Conservation (phyloP, 768 basidiomycete genomes). For the Tulasnella sp. region DNA sequence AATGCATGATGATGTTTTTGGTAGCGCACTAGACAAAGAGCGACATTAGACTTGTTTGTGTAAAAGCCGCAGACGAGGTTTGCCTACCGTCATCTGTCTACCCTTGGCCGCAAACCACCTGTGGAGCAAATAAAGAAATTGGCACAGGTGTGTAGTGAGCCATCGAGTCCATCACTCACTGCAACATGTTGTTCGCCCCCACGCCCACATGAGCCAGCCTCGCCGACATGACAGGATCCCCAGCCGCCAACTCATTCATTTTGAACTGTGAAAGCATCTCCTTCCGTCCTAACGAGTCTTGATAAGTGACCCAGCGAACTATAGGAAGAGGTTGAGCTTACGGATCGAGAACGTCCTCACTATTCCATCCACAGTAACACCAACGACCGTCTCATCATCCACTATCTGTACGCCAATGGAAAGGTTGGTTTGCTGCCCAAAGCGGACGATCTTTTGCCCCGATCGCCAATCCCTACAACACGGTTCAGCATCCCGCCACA, state of each 20-base stretch:
- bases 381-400: conserved; percentile 68
- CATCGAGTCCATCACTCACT: conserved; percentile 33
- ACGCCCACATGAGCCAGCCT: conserved; percentile 66
- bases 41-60: neutral
- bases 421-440: conserved; percentile 86
- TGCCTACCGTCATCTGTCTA: conserved; percentile 71
- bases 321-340: conserved; percentile 30
- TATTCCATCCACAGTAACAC: conserved; percentile 85
- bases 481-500: neutral
- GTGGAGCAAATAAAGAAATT: conserved; percentile 15
- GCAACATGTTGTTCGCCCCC: conserved; percentile 79
- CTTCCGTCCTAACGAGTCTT: conserved; percentile 35
- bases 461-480: conserved; percentile 62
- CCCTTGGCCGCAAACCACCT: conserved; percentile 89
- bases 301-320: neutral
- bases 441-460: conserved; percentile 78
- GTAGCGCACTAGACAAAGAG: conserved; percentile 57
- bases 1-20: conserved; percentile 70
- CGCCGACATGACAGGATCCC: conserved; percentile 51
- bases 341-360: conserved; percentile 85
- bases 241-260: conserved; percentile 48
- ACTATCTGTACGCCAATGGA: conserved; percentile 85
- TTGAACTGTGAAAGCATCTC: conserved; percentile 93
- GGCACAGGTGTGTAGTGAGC: neutral
- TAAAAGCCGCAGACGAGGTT: neutral